Base-by-base conservation (phyloP, 1,284 basidiomycete genomes). In the Microbotryum lychnidis-dioicae region DNA sequence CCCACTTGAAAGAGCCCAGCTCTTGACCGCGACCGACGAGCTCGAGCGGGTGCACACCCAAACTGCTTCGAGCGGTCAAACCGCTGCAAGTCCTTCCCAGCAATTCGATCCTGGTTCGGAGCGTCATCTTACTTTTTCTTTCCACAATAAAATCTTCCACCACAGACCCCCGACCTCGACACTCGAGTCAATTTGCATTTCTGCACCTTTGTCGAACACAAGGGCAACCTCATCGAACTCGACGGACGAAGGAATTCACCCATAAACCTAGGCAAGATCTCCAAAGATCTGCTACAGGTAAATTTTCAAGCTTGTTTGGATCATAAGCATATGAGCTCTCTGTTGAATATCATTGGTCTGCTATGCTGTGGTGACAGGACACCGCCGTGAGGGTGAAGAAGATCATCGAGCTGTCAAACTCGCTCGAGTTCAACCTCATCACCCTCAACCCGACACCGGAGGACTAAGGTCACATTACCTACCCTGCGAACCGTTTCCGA, bases 111-210 rank as follows among this genome's bases (percentile, higher is more conserved):
- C 37, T 37, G 37, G 37, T 6, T 2, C 9, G 14, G 14, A 37
- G 10, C 21, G 1, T 12, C 14, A n/a, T 14, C 5, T 14, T 16
- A 18, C 20, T 10, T 0, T 48, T 45, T 2, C 29, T 25, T 20
- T 9, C n/a, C 25, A 9, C 6, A 16, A 8, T 14, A 9, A 9
- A 49, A 49, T n/a, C 18, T n/a, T 23, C 31, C 6, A 27, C 9
- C 29, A n/a, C 48, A 65, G 61, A 60, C 66, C 0, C 77, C 78
- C 8, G 64, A 71, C 6, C 70, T 76, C 47, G 76, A 83, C 25
- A 73, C 74, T 23, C 79, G 87, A 54, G 87, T 86, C 2, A 80
- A 89, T 69, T 79, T 89, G 21, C 91, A 93, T 76, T 93, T 91
- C 70, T 87, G 87, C 6, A 85, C 86, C 69, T 94, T 93, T 71